Base-by-base conservation (phyloP, 2,329 filamentous ascomycete species). In the Aspergillus bombycis region DNA sequence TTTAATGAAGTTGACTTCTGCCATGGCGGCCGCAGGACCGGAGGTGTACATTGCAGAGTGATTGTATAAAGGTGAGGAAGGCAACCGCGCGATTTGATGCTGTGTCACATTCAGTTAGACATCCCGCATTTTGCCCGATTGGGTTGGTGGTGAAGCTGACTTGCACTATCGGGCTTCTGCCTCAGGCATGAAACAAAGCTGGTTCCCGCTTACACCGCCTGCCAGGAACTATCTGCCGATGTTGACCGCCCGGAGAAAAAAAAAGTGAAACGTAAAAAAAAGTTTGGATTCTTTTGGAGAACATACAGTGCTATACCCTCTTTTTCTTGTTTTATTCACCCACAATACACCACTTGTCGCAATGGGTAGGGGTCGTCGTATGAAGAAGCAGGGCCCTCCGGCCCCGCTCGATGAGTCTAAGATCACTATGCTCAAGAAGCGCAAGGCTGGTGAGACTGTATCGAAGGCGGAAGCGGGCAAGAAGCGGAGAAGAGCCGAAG, bases 341-440 rank as follows among this genome's bases (percentile, higher is more conserved):
- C 38, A 46, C 63, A 63, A 63, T 62, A 69, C 32, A 64, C 50
- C 23, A 16, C 26, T 26, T 64, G 54, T 76, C 76, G 88, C 77
- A 74, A 97, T 97, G 94, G 94, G 93, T 83, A 87, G 89, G 66
- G 92, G 93, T 78, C 91, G 93, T 77, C 92, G 94, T 73, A 96
- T 97, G 90, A 92, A 94, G 79, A 97, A 97, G 82, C 95, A 98
- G 86, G 94, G 93, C 61, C 85, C 90, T 68, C 95, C 95, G 60
- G 87, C 91, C 74, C 85, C 91, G 68, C 86, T 97, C 69, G 92
- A 95, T 68, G 92, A 97, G 70, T 82, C 79, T 23, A 82, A 80
- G 75, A 87, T 88, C 68, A 88, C 78, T 45, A 71, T 76, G 30
- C 77, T 69, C 74, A 93, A 89, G 75, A 97, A 98, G 86, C 88